These are phyloP conservation scores for Tuber umbilicatum DNA, from an alignment of 495 filamentous ascomycete species.

Conservation along the genomic window DNA sequence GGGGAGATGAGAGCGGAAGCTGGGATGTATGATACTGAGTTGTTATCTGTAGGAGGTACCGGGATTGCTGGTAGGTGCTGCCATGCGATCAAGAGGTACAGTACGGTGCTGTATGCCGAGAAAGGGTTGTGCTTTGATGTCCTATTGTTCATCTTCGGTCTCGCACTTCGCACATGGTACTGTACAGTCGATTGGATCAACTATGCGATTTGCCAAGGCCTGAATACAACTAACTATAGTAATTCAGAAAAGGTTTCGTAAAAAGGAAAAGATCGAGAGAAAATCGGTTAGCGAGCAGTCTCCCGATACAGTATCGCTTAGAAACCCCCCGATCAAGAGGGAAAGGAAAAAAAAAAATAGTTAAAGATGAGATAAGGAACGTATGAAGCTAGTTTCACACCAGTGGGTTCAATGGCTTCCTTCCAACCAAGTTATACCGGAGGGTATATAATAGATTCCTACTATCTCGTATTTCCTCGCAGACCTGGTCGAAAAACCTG, in stretches of 20 bases:
- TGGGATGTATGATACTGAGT: too few species aligned
- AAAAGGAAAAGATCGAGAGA: not conserved
- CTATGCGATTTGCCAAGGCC: not conserved
- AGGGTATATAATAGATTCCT: conserved; percentile 8
- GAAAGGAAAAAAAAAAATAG: not conserved
- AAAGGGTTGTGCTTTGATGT: too few species aligned
- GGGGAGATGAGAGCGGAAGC: too few species aligned
- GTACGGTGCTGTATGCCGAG: too few species aligned
- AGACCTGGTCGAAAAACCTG: not conserved
- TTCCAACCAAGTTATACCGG: conserved; percentile 8
- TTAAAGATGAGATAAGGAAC: not conserved
- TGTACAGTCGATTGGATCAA: not conserved
- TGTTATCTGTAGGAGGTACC: too few species aligned
- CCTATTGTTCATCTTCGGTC: too few species aligned
- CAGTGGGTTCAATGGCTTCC: conserved; percentile 14
- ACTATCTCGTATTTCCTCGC: not conserved
- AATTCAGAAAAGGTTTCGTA: not conserved
- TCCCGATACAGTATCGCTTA: not conserved
- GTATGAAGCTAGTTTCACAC: not conserved
- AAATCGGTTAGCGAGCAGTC: not conserved
- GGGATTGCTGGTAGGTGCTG: too few species aligned
- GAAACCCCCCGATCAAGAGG: not conserved
- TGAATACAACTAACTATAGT: not conserved
- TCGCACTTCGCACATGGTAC: too few species aligned
- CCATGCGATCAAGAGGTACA: too few species aligned